phyloP scores from a whole-genome alignment of 305 asterid genomes.

The Fraxinus xanthoxyloides region DNA sequence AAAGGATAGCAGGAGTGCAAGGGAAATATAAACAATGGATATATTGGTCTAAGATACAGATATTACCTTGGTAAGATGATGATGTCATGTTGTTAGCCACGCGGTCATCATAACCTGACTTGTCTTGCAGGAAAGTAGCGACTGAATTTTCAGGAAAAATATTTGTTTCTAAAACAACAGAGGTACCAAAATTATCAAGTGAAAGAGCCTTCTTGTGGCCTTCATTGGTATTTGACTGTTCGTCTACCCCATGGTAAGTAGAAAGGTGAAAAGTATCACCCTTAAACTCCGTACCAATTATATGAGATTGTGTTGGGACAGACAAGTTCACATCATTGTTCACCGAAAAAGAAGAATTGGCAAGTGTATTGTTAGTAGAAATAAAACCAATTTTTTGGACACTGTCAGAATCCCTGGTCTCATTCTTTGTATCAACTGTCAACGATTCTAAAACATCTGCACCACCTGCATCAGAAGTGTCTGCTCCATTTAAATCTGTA shows the following conservation, averaged over 20 bases:
- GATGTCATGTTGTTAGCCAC: conserved; percentile 35
- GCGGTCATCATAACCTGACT: conserved; percentile 36
- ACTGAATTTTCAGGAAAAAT: conserved; percentile 38
- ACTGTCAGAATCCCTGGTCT: conserved; percentile 33
- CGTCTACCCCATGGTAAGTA: conserved; percentile 31
- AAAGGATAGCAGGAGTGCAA: conserved; percentile 17
- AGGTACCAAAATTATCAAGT: conserved; percentile 33
- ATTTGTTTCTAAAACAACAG: conserved; percentile 38
- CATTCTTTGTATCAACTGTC: conserved; percentile 32
- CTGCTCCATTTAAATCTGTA: conserved; percentile 48
- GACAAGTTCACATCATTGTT: conserved; percentile 29
- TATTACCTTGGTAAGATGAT: conserved; percentile 57
- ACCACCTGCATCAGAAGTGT: conserved; percentile 51
- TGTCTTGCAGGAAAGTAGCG: conserved; percentile 35
- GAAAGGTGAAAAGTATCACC: conserved; percentile 37
- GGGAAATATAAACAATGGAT: no score
- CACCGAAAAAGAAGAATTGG: conserved; percentile 28
- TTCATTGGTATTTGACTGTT: conserved; percentile 34
- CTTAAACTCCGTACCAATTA: conserved; percentile 37
- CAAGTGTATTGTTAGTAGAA: conserved; percentile 31
- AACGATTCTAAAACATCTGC: conserved; percentile 37
- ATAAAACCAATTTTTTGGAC: conserved; percentile 30
- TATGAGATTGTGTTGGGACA: conserved; percentile 25
- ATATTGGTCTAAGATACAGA: conserved; percentile 7
- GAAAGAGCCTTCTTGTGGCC: conserved; percentile 39